phyloP scores from a whole-genome alignment of 192 early-diverging fungal species.

The Mortierella alpina region DNA sequence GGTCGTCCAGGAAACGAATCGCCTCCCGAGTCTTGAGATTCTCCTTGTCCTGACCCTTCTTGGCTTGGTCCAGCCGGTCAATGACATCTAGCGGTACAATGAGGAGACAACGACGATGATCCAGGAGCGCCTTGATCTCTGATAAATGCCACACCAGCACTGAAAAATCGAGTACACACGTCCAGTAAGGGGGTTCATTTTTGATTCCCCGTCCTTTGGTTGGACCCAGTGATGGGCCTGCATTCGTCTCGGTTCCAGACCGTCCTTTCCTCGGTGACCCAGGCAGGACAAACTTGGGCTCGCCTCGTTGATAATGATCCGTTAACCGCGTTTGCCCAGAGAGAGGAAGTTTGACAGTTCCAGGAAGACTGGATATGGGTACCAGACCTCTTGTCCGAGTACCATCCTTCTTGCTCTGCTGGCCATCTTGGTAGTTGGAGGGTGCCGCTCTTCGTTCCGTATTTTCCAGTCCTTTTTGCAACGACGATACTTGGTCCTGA shows the following conservation, averaged over 20 bases:
- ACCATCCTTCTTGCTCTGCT: not conserved
- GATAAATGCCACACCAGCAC: slow-evolving; percentile 59
- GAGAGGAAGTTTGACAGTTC: slow-evolving; percentile 26
- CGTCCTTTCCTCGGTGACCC: not conserved
- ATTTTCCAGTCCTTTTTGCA: slow-evolving; percentile 32
- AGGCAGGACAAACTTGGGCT: not conserved
- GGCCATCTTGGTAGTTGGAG: not conserved
- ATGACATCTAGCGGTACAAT: slow-evolving; percentile 68
- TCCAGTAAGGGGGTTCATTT: slow-evolving; percentile 17
- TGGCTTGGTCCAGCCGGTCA: slow-evolving; percentile 63
- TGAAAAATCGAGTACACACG: slow-evolving; percentile 61
- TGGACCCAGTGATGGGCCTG: not conserved
- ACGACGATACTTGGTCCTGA: slow-evolving; percentile 44
- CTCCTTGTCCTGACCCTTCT: slow-evolving; percentile 62
- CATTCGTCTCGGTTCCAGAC: not conserved
- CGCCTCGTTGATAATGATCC: slow-evolving; percentile 38
- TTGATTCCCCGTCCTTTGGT: not conserved
- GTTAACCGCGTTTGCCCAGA: slow-evolving; percentile 28
- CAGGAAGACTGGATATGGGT: slow-evolving; percentile 22
- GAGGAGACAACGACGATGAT: slow-evolving; percentile 54
- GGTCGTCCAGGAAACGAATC: slow-evolving; percentile 62
- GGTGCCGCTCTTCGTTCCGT: slow-evolving; percentile 11
- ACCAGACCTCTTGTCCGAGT: slow-evolving; percentile 8
- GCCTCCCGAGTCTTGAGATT: slow-evolving; percentile 65
- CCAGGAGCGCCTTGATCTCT: slow-evolving; percentile 60